These are phyloP conservation scores for Salix dunnii DNA, from an alignment of 345 rosid species.

Conservation along the genomic window DNA sequence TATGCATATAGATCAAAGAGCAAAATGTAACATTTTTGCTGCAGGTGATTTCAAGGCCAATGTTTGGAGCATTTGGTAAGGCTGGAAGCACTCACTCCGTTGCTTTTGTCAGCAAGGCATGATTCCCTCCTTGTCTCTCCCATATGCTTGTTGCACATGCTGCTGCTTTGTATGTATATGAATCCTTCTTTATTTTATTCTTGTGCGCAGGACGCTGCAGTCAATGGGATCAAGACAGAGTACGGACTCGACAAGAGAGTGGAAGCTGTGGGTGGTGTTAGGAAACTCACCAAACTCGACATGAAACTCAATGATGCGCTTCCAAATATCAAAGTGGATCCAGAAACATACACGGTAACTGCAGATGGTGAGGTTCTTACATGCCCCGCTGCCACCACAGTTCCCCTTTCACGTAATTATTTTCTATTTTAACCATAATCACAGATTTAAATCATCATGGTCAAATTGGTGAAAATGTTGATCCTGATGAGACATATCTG, in stretches of 20 bases:
- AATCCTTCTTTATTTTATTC: background rate
- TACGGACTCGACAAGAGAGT: slow-evolving; percentile 74
- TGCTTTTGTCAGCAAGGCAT: slow-evolving; percentile 93
- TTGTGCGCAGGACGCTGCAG: slow-evolving; percentile 52
- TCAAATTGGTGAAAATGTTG: background rate
- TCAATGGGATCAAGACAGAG: slow-evolving; percentile 44
- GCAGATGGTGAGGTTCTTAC: slow-evolving; percentile 61
- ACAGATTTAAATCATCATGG: background rate
- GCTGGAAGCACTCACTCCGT: slow-evolving; percentile 82
- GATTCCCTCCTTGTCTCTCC: slow-evolving; percentile 1
- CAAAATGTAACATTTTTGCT: background rate
- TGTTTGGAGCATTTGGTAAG: slow-evolving; percentile 96
- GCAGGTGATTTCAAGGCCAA: slow-evolving; percentile 90
- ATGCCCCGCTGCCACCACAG: slow-evolving; percentile 63
- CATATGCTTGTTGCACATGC: background rate
- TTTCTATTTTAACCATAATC: slow-evolving; percentile 59
- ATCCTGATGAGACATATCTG: no score
- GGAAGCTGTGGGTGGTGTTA: slow-evolving; percentile 67
- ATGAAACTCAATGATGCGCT: slow-evolving; percentile 89
- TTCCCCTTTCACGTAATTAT: slow-evolving; percentile 86
- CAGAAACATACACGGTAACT: slow-evolving; percentile 72
- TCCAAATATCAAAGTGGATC: slow-evolving; percentile 73
- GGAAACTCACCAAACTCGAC: slow-evolving; percentile 74
- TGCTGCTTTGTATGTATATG: background rate
- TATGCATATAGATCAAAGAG: background rate